Evolutionary conservation across 2,329 filamentous ascomycete species (phyloP).

Genomic region (Monilinia fructicola): DNA sequence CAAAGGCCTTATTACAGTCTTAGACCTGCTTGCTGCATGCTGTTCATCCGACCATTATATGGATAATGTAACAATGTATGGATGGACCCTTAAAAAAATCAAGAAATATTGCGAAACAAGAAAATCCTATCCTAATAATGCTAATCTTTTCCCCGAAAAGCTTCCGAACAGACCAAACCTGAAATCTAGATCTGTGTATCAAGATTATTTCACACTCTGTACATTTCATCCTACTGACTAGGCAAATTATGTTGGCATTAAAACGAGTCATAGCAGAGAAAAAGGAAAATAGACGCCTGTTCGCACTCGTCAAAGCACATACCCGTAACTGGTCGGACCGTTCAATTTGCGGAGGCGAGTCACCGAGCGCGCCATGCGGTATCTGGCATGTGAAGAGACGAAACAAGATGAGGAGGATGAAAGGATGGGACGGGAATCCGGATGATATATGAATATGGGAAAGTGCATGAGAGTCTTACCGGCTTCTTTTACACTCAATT

Average conservation of each 20-base stretch:
- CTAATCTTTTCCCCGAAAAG: background rate
- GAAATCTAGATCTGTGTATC: conserved; percentile 9
- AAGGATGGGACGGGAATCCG: conserved; percentile 7
- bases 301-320: conserved; percentile 12
- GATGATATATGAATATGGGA: conserved; percentile 1
- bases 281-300: background rate
- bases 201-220: background rate
- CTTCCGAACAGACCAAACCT: conserved; percentile 1
- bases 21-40: background rate
- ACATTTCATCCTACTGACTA: background rate
- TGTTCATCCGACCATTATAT: conserved; percentile 2
- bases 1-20: background rate
- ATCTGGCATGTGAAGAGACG: conserved; percentile 11
- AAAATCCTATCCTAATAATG: background rate
- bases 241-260: background rate
- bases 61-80: no score
- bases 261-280: background rate
- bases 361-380: conserved; percentile 7
- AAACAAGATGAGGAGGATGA: background rate
- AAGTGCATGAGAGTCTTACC: conserved; percentile 3
- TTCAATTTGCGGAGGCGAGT: conserved; percentile 16
- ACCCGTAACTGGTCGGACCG: conserved; percentile 15
- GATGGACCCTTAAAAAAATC: background rate
- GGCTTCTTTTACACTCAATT: conserved; percentile 9
- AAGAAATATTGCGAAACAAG: conserved; percentile 5